phyloP scores from a whole-genome alignment of 345 rosid species.

The Eucalyptus cloeziana region DNA sequence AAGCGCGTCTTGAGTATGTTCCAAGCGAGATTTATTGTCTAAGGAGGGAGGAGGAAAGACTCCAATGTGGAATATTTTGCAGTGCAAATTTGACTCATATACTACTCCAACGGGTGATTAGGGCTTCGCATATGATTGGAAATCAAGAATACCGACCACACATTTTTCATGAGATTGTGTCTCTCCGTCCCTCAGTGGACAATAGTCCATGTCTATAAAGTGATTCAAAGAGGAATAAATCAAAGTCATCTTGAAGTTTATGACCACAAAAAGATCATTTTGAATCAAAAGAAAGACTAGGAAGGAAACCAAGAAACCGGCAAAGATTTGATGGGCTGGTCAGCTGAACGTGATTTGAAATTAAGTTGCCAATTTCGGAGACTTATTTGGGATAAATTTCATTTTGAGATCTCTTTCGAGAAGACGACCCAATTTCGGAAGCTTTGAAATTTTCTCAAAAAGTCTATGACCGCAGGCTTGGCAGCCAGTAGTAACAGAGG shows the following conservation, averaged over 20 bases:
- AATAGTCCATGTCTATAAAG: neutral
- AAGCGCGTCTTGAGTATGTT: neutral
- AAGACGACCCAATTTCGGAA: neutral
- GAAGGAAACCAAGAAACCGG: neutral
- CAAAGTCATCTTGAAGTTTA: neutral
- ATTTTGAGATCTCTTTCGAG: neutral
- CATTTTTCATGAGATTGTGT: neutral
- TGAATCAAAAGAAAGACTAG: neutral
- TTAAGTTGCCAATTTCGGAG: neutral
- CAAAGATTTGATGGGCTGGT: neutral
- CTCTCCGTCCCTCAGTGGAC: neutral
- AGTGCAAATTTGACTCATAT: neutral
- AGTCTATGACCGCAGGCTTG: neutral
- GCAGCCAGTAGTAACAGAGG: neutral
- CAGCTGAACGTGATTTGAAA: neutral
- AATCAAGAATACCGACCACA: neutral
- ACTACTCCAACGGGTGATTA: neutral
- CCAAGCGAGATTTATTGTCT: neutral
- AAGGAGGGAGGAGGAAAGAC: neutral
- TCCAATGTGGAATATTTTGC: neutral
- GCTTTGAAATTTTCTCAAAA: neutral
- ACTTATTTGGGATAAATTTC: neutral
- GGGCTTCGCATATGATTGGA: neutral
- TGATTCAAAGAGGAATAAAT: neutral
- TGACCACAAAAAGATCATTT: neutral